Conservation (phyloP, 2,329 filamentous ascomycete genomes). For the Clarireedia homoeocarpa region DNA sequence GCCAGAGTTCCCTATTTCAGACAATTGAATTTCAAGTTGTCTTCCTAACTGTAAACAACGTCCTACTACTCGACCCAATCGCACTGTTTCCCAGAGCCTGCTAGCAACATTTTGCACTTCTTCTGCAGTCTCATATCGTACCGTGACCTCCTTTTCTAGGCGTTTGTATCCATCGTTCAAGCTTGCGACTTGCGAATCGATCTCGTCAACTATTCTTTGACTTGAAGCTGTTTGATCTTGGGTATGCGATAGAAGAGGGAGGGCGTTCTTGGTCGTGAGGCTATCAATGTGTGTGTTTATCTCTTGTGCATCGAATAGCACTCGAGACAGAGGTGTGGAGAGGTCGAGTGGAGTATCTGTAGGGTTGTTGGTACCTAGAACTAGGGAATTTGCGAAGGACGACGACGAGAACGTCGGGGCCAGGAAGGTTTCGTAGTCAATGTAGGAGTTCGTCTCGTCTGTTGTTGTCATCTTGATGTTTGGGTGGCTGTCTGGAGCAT, state of each 20-base stretch:
- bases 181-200: slow-evolving; percentile 71
- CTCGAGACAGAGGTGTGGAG: slow-evolving; percentile 84
- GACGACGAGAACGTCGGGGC: slow-evolving; percentile 73
- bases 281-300: slow-evolving; percentile 93
- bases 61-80: slow-evolving; percentile 66
- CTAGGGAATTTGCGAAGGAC: slow-evolving; percentile 79
- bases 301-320: slow-evolving; percentile 94
- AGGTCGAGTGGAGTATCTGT: slow-evolving; percentile 87
- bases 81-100: slow-evolving; percentile 72
- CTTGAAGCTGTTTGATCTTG: slow-evolving; percentile 66
- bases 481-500: not conserved
- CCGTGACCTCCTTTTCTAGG: slow-evolving; percentile 77
- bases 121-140: slow-evolving; percentile 78
- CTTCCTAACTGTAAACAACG: slow-evolving; percentile 74
- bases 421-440: slow-evolving; percentile 91
- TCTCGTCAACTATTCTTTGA: slow-evolving; percentile 61
- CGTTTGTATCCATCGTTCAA: slow-evolving; percentile 80
- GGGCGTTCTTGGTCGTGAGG: slow-evolving; percentile 75
- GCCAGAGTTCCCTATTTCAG: slow-evolving; percentile 46
- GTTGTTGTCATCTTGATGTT: slow-evolving; percentile 20
- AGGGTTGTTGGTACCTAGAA: slow-evolving; percentile 85
- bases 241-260: slow-evolving; percentile 75
- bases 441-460: slow-evolving; percentile 68
- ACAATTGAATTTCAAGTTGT: slow-evolving; percentile 79
- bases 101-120: slow-evolving; percentile 71